Conservation (phyloP, 305 asterid genomes). For the Striga hermonthica region DNA sequence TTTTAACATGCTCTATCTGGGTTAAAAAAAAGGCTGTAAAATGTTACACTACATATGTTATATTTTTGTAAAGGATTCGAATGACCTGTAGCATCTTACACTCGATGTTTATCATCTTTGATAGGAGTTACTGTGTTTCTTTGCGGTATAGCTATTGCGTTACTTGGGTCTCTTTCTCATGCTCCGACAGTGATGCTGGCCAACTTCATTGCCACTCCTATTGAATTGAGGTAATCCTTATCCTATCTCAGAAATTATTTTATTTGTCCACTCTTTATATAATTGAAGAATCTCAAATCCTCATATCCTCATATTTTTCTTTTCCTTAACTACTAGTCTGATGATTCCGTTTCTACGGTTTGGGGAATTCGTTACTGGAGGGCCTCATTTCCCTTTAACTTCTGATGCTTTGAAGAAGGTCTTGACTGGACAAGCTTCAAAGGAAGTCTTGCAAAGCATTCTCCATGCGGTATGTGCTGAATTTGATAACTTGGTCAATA, state of each 20-base stretch:
- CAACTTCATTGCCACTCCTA: conserved; percentile 76
- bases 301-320: conserved; percentile 21
- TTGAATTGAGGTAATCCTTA: conserved; percentile 66
- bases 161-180: conserved; percentile 66
- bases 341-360: conserved; percentile 80
- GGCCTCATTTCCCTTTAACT: conserved; percentile 83
- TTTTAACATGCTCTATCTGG: background rate
- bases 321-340: conserved; percentile 47
- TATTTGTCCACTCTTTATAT: conserved; percentile 18
- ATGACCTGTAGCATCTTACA: conserved; percentile 11
- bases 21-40: background rate
- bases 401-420: conserved; percentile 92
- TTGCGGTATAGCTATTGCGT: conserved; percentile 74
- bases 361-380: conserved; percentile 78
- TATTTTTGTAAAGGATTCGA: conserved; percentile 18
- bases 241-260: conserved; percentile 1
- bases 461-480: conserved; percentile 64
- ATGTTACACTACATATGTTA: background rate
- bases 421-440: conserved; percentile 87
- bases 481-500: conserved; percentile 15
- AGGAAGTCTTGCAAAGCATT: conserved; percentile 70
- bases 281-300: conserved; percentile 4
- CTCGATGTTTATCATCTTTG: conserved; percentile 33
- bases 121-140: conserved; percentile 78
- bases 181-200: conserved; percentile 94